Percentiles rank a stretch among this genome's conserved stretches.
Evolutionary conservation across 352 stramenopile genomes (phyloP).

Genomic region (Phytophthora capsici): DNA sequence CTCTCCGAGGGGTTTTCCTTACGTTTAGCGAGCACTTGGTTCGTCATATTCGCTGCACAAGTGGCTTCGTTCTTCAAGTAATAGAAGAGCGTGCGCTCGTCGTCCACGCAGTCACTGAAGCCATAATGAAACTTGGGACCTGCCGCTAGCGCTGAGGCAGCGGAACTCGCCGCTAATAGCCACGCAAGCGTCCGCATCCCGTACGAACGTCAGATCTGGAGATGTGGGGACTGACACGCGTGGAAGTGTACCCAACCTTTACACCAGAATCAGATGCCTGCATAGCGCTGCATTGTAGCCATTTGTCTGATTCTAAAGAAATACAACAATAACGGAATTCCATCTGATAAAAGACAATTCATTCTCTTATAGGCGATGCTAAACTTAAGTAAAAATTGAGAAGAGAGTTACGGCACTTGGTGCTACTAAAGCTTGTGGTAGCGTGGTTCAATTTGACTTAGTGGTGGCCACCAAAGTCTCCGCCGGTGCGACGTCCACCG

Average conservation of each 20-base stretch:
- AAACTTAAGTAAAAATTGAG: no score
- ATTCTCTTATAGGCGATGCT: no score
- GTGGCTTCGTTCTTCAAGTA: conserved; percentile 60
- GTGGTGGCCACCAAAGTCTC: neutral
- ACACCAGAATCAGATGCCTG: conserved; percentile 12
- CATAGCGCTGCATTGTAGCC: conserved; percentile 8
- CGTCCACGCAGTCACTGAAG: conserved; percentile 85
- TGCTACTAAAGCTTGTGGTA: no score
- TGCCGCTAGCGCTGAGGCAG: neutral
- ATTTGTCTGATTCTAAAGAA: neutral
- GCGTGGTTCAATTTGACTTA: neutral
- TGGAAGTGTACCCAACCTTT: conserved; percentile 30
- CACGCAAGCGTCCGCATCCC: conserved; percentile 17
- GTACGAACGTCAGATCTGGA: conserved; percentile 14
- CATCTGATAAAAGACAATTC: no score
- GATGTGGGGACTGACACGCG: conserved; percentile 25
- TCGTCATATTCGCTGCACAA: conserved; percentile 47
- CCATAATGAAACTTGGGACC: conserved; percentile 58
- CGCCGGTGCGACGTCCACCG: neutral
- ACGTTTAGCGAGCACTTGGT: conserved; percentile 58
- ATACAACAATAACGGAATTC: no score
- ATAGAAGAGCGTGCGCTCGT: conserved; percentile 78
- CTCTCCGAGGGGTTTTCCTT: conserved; percentile 9
- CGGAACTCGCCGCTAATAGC: conserved; percentile 4
- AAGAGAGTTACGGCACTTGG: neutral